Percentiles rank a stretch among this genome's conserved stretches.
These are phyloP conservation scores for Rickenella mellea DNA, from an alignment of 768 basidiomycete species.

Conservation along the genomic window DNA sequence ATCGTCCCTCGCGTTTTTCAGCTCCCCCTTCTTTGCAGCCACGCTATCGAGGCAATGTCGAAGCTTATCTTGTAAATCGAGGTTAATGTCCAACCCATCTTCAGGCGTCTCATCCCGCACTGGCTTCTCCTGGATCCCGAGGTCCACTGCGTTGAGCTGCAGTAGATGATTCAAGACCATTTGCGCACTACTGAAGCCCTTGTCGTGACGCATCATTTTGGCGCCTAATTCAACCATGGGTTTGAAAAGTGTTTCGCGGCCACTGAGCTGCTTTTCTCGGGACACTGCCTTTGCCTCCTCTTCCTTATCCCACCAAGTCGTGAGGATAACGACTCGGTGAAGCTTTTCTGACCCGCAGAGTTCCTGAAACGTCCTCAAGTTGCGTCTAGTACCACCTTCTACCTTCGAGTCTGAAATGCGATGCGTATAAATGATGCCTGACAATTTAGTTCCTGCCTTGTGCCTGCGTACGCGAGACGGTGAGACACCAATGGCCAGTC, in stretches of 20 bases:
- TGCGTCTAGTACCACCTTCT: conserved; percentile 5
- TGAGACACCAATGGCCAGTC: too few species aligned
- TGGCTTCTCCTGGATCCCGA: too few species aligned
- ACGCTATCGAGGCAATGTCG: too few species aligned
- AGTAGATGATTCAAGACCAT: conserved; percentile 26
- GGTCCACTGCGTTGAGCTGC: conserved; percentile 21
- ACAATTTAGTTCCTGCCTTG: conserved; percentile 1
- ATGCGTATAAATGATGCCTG: conserved; percentile 14
- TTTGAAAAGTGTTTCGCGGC: conserved; percentile 10
- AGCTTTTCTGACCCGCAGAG: conserved; percentile 13
- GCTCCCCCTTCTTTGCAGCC: too few species aligned
- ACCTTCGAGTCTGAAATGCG: conserved; percentile 13
- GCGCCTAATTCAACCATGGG: conserved; percentile 9
- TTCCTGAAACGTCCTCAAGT: conserved; percentile 6
- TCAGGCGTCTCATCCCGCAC: too few species aligned
- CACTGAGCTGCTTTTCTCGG: conserved; percentile 12
- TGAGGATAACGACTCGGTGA: conserved; percentile 11
- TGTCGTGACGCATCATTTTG: conserved; percentile 9
- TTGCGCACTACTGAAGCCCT: conserved; percentile 7
- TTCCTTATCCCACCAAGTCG: conserved; percentile 15
- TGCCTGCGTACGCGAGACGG: too few species aligned
- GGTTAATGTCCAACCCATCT: too few species aligned
- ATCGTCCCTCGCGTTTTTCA: too few species aligned
- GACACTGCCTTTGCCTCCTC: conserved; percentile 2
- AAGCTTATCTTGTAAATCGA: too few species aligned